Base-by-base conservation (phyloP, 1,284 basidiomycete species). In the Ustilago esculenta region DNA sequence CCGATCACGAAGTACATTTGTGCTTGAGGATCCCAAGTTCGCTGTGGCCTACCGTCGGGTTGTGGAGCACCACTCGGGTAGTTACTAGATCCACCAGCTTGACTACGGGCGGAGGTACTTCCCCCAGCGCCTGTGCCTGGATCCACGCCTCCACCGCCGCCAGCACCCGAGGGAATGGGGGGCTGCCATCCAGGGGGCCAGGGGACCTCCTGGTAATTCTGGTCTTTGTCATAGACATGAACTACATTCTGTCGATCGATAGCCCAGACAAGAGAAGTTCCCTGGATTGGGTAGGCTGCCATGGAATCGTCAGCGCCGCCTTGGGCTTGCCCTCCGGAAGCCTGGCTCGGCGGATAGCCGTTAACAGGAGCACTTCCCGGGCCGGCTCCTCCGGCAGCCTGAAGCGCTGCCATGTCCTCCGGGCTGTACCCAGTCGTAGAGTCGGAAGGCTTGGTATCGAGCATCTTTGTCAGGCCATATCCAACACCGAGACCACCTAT, bases 401-500 rank as follows among this genome's bases (percentile, higher is more conserved):
- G 49, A 1, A 59, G 7, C 1, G 66, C 59, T 29, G 50, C 50
- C 49, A 55, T 37, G 14, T 69, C 59, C n/a, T 33, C 11, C 18
- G 20, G 46, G 20, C 20, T 47, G 37, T 63, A 63, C 1, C 27
- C 42, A 12, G 54, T 57, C 15, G 34, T 44, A 11, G 55, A 34
- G 25, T 55, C 51, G 25, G 66, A 43, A n/a, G 66, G 66, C 34
- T 61, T 63, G 41, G 59, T 63, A 40, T 49, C 50, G 17, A 69
- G 43, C 15, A 59, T 10, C 25, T 57, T 69, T 24, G 66, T 63
- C 6, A 37, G 10, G 11, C 41, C 33, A 12, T 24, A 50, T 20
- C 57, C 64, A 7, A 10, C 23, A 7, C 1, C 30, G 20, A 18
- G 8, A 59, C 54, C 66, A 21, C 30, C 66, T 12, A 5, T 27